These are phyloP conservation scores for Globisporangium viniferum DNA, from an alignment of 352 stramenopile genomes.

Conservation along the genomic window DNA sequence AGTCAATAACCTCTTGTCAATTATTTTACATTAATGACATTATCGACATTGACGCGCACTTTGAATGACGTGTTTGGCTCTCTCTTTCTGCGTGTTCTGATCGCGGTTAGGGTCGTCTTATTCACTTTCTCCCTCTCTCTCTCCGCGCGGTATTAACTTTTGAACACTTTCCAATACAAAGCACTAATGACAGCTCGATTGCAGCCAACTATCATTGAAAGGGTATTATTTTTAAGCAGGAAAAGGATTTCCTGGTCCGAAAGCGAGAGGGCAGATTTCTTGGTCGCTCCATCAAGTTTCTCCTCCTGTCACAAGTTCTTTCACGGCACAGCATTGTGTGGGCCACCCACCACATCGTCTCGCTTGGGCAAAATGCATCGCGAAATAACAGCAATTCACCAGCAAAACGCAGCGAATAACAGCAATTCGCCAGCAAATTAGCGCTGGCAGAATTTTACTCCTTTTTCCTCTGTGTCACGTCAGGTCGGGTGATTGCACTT, in stretches of 20 bases:
- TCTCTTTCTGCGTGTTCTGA: slow-evolving; percentile 14
- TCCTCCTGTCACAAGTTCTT: background rate
- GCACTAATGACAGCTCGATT: background rate
- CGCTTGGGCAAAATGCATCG: too few relatives aligned
- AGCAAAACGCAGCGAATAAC: too few relatives aligned
- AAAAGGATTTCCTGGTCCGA: background rate
- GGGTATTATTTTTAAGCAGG: background rate
- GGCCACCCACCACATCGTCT: too few relatives aligned
- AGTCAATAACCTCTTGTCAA: background rate
- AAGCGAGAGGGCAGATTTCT: too few relatives aligned
- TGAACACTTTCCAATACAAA: background rate
- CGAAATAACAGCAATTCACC: too few relatives aligned
- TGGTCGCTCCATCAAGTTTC: background rate
- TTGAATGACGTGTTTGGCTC: slow-evolving; percentile 5
- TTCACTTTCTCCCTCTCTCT: background rate
- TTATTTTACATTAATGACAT: background rate
- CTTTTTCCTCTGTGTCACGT: background rate
- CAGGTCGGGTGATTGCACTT: background rate
- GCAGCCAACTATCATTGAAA: background rate
- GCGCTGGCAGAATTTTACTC: too few relatives aligned
- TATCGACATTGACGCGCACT: background rate
- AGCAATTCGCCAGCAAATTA: too few relatives aligned
- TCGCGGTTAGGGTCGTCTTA: background rate
- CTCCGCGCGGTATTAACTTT: background rate
- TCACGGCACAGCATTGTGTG: too few relatives aligned